Evolutionary conservation across 805 yeast species (phyloP).

Genomic region (Candida railenensis): DNA sequence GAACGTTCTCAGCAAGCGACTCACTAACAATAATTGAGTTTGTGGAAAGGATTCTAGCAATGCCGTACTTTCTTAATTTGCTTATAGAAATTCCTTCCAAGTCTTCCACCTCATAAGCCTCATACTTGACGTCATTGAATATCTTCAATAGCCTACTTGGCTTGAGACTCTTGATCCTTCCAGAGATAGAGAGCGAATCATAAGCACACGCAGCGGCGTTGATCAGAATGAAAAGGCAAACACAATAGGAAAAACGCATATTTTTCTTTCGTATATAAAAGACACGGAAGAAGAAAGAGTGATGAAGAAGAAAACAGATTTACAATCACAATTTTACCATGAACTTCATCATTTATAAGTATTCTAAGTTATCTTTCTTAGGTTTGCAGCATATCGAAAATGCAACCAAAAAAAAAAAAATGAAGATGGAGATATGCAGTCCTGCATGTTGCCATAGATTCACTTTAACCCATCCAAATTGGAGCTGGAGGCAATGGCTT

Average conservation of each 20-base stretch:
- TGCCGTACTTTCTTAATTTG: slow-evolving; percentile 12
- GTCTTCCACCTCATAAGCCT: slow-evolving; percentile 9
- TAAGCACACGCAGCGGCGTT: not conserved
- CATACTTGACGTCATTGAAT: slow-evolving; percentile 7
- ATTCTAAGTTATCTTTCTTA: not conserved
- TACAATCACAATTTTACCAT: not conserved
- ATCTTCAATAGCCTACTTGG: slow-evolving; percentile 1
- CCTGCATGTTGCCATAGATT: no score
- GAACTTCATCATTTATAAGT: not conserved
- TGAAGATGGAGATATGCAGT: no score
- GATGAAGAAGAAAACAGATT: not conserved
- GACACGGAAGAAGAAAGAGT: not conserved
- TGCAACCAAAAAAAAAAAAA: not conserved
- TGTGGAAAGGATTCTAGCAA: slow-evolving; percentile 8
- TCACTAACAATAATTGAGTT: slow-evolving; percentile 13
- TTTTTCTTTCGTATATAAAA: not conserved
- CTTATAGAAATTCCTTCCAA: slow-evolving; percentile 10
- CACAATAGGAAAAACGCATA: not conserved
- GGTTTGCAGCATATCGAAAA: not conserved
- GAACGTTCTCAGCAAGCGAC: slow-evolving; percentile 9
- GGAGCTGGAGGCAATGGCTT: slow-evolving; percentile 2
- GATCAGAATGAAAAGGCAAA: not conserved
- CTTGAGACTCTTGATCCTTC: not conserved
- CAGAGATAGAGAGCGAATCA: not conserved
- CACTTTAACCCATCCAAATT: not conserved